A percentile compares a stretch with the other conserved stretches of the same genome.
phyloP scores from a whole-genome alignment of 441 rosid genomes.

The Brassica balearica region DNA sequence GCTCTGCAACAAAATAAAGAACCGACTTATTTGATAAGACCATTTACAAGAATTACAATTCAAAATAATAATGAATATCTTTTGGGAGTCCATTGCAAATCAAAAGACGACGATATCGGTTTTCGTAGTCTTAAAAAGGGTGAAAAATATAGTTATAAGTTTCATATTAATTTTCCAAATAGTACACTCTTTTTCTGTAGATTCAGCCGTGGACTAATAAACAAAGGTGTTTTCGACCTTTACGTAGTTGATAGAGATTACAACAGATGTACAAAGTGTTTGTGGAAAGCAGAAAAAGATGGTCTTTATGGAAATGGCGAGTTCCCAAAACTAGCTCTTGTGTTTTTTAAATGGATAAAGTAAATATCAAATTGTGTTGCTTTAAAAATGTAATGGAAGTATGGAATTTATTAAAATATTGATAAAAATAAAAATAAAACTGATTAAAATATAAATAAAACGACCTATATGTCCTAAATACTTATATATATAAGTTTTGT shows the following conservation, averaged over 20 bases:
- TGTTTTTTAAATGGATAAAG: neutral
- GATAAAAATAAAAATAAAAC: no score
- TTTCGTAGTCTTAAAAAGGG: neutral
- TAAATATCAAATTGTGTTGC: no score
- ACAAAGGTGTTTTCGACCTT: neutral
- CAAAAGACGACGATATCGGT: neutral
- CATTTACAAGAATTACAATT: neutral
- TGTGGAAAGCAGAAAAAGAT: neutral
- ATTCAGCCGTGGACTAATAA: neutral
- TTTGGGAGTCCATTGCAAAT: conserved; percentile 7
- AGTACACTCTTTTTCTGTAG: neutral
- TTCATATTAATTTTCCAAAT: neutral
- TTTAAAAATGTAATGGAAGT: neutral
- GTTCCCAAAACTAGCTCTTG: neutral
- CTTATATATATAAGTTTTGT: no score
- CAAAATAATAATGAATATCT: neutral
- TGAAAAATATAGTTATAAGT: neutral
- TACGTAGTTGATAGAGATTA: neutral
- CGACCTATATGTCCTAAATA: no score
- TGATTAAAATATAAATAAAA: no score
- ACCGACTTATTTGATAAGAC: neutral
- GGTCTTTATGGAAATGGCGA: neutral
- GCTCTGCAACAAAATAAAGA: neutral
- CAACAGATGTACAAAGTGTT: neutral
- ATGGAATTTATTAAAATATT: no score